A percentile compares a stretch with the other conserved stretches of the same genome.
Evolutionary conservation across 306 rosid species (phyloP).

Genomic region (Prunus mongolica): DNA sequence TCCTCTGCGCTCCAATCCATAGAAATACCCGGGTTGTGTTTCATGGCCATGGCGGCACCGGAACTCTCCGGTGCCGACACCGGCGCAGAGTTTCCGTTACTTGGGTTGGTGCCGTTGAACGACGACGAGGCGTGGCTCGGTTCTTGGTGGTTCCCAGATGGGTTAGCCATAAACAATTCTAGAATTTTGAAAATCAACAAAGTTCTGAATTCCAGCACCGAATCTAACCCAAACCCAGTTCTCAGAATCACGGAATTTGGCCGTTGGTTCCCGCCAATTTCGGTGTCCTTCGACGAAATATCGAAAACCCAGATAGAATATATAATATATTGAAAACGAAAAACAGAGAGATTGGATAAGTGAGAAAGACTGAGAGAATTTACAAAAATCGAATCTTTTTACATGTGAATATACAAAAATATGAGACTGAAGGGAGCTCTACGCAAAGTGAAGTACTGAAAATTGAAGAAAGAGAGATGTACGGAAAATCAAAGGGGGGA

Average conservation of each 20-base stretch:
- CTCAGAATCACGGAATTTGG: constrained; percentile 30
- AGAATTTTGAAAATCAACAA: not conserved
- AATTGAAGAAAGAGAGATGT: constrained; percentile 10
- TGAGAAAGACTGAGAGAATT: not conserved
- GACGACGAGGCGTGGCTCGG: constrained; percentile 65
- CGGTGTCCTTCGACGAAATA: constrained; percentile 18
- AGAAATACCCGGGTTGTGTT: constrained; percentile 91
- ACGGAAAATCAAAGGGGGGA: constrained; percentile 27
- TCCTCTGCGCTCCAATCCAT: constrained; percentile 85
- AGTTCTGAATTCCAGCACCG: not conserved
- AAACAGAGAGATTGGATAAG: not conserved
- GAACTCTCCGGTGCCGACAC: constrained; percentile 56
- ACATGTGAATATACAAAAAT: constrained; percentile 18
- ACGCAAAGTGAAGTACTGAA: not conserved
- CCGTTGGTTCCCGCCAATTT: constrained; percentile 75
- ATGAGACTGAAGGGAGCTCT: constrained; percentile 52
- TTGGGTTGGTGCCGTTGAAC: constrained; percentile 52
- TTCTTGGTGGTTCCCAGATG: constrained; percentile 73
- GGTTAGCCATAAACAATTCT: constrained; percentile 58
- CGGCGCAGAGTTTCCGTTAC: constrained; percentile 53
- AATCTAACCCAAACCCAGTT: constrained; percentile 24
- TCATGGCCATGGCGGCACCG: constrained; percentile 54
- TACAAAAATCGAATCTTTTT: not conserved
- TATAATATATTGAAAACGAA: not conserved
- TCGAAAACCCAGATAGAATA: constrained; percentile 5